phyloP scores from a whole-genome alignment of 495 filamentous ascomycete species.

The Parathielavia hyrcaniae region DNA sequence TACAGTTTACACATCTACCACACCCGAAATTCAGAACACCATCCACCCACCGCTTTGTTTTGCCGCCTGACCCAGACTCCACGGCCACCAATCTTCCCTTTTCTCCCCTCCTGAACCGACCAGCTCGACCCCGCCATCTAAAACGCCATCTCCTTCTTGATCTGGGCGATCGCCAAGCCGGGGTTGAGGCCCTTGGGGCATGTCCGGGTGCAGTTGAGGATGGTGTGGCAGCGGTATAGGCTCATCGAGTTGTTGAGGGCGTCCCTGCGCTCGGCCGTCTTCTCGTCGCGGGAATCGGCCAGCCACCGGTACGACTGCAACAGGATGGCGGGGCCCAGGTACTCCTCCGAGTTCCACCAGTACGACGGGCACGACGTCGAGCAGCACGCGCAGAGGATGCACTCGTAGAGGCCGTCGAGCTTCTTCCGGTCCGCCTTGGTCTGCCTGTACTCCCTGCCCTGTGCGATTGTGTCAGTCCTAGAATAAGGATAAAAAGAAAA shows the following conservation, averaged over 20 bases:
- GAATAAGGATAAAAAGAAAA: too few relatives aligned
- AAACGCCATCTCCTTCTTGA: slow-evolving; percentile 95
- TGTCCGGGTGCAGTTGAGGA: slow-evolving; percentile 92
- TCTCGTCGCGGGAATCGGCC: slow-evolving; percentile 85
- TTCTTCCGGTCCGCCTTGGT: slow-evolving; percentile 85
- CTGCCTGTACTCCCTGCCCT: slow-evolving; percentile 88
- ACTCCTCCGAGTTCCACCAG: slow-evolving; percentile 99
- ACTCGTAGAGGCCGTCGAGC: slow-evolving; percentile 97
- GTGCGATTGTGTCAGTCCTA: slow-evolving; percentile 21
- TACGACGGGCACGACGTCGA: slow-evolving; percentile 96
- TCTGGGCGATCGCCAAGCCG: slow-evolving; percentile 87
- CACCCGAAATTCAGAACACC: slow-evolving; percentile 10
- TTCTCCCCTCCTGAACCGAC: not conserved
- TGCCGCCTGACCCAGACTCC: not conserved
- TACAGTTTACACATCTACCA: slow-evolving; percentile 33
- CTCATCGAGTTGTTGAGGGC: slow-evolving; percentile 97
- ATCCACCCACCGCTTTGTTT: not conserved
- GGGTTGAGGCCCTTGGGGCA: slow-evolving; percentile 99
- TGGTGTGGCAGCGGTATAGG: slow-evolving; percentile 97
- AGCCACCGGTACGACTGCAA: slow-evolving; percentile 97
- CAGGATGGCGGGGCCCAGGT: slow-evolving; percentile 92
- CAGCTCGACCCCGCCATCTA: slow-evolving; percentile 22
- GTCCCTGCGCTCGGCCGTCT: slow-evolving; percentile 75
- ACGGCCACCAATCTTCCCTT: not conserved
- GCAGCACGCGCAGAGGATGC: slow-evolving; percentile 99